These are phyloP conservation scores for Boletellus deceptivus DNA, from an alignment of 1,284 basidiomycete species.

Conservation along the genomic window DNA sequence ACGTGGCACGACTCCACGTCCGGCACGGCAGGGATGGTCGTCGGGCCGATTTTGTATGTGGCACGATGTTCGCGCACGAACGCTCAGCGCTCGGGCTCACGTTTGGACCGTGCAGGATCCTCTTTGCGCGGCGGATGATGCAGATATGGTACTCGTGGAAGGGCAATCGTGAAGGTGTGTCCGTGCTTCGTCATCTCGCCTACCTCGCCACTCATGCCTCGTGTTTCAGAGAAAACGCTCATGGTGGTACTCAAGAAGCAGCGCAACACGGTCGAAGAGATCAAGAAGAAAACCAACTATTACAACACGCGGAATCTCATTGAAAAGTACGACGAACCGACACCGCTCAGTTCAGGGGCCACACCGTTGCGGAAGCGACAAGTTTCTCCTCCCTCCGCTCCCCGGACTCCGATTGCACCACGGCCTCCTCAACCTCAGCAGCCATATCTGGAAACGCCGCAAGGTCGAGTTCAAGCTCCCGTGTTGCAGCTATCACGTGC, in stretches of 20 bases:
- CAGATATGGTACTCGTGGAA: constrained; percentile 86
- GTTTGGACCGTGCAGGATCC: constrained; percentile 52
- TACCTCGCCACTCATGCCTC: background rate
- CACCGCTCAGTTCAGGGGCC: constrained; percentile 26
- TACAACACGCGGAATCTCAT: constrained; percentile 89
- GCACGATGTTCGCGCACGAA: background rate
- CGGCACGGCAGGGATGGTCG: constrained; percentile 58
- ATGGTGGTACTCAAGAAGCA: constrained; percentile 77
- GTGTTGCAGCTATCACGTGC: constrained; percentile 42
- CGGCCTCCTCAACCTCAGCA: constrained; percentile 20
- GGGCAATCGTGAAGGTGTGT: constrained; percentile 81
- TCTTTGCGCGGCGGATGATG: constrained; percentile 80
- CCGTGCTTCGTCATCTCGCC: background rate
- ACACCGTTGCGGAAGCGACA: constrained; percentile 37
- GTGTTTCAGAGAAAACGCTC: constrained; percentile 70
- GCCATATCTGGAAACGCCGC: constrained; percentile 22
- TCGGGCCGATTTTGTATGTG: constrained; percentile 81
- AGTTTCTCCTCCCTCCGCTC: constrained; percentile 16
- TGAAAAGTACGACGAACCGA: constrained; percentile 82
- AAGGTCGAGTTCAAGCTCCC: constrained; percentile 17
- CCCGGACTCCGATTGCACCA: constrained; percentile 22
- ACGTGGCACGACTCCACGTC: constrained; percentile 35
- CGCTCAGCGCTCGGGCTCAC: constrained; percentile 3
- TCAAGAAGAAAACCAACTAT: constrained; percentile 97
- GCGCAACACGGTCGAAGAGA: constrained; percentile 87